These are phyloP conservation scores for Didymella keratinophila DNA, from an alignment of 2,329 filamentous ascomycete genomes.

Conservation along the genomic window DNA sequence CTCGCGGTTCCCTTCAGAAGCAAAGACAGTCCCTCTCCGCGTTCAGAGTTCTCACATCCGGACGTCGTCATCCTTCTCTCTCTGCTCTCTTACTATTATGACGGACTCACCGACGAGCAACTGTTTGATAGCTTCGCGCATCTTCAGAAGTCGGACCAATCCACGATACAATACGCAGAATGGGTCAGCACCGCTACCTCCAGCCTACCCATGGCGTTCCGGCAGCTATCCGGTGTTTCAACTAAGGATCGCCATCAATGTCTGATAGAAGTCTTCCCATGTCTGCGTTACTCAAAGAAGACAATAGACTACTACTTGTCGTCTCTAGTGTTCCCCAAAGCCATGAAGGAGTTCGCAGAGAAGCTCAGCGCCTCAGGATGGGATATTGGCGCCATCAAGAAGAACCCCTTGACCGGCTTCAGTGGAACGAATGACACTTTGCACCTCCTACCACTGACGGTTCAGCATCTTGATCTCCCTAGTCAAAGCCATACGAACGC, in stretches of 20 bases:
- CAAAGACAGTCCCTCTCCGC: constrained; percentile 69
- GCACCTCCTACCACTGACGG: constrained; percentile 63
- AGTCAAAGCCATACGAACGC: constrained; percentile 72
- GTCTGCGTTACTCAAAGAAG: constrained; percentile 60
- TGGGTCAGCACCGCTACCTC: constrained; percentile 55
- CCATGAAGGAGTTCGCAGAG: constrained; percentile 67
- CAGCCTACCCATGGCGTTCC: constrained; percentile 50
- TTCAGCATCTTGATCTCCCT: constrained; percentile 64
- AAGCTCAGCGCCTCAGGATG: constrained; percentile 73
- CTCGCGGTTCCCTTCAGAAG: constrained; percentile 68
- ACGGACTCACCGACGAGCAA: constrained; percentile 61
- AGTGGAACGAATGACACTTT: constrained; percentile 73
- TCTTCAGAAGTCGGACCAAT: constrained; percentile 62
- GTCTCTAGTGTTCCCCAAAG: constrained; percentile 63
- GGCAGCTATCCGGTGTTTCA: constrained; percentile 34
- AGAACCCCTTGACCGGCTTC: constrained; percentile 68
- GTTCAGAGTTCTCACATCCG: constrained; percentile 73
- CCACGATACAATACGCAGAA: constrained; percentile 58
- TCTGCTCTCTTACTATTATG: constrained; percentile 72
- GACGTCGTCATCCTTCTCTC: constrained; percentile 72
- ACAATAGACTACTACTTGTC: constrained; percentile 70
- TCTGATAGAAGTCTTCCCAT: no score
- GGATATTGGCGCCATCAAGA: constrained; percentile 64
- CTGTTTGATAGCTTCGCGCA: constrained; percentile 58
- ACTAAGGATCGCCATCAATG: constrained; percentile 56